phyloP scores from a whole-genome alignment of 805 yeast species.

The Diddensiella transvaalensis region DNA sequence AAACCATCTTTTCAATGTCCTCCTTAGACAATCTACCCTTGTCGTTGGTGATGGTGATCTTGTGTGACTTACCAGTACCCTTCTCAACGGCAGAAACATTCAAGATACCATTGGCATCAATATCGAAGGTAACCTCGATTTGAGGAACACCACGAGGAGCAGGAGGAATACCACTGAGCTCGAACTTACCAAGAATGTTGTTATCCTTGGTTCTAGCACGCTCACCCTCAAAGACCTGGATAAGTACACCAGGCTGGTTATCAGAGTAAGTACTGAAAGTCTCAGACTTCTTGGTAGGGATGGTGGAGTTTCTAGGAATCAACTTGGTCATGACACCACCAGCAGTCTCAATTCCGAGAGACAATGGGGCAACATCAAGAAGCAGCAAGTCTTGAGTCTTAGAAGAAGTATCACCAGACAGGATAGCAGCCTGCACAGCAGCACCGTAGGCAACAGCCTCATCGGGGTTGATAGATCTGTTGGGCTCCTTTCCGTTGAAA shows the following conservation, averaged over 20 bases:
- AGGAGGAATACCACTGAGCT: slow-evolving; percentile 94
- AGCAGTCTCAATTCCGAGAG: slow-evolving; percentile 97
- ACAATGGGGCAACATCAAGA: slow-evolving; percentile 96
- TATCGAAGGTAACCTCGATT: slow-evolving; percentile 94
- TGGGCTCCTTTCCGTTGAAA: slow-evolving; percentile 97
- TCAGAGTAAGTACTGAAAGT: slow-evolving; percentile 95
- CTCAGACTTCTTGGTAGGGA: slow-evolving; percentile 97
- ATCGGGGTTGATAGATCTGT: slow-evolving; percentile 96
- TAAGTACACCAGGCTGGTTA: slow-evolving; percentile 97
- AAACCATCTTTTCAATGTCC: slow-evolving; percentile 96
- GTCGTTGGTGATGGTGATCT: slow-evolving; percentile 97
- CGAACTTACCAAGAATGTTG: slow-evolving; percentile 96
- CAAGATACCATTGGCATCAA: slow-evolving; percentile 96
- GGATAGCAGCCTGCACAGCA: slow-evolving; percentile 97
- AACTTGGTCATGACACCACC: slow-evolving; percentile 99
- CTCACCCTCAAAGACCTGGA: slow-evolving; percentile 98
- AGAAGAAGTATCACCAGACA: slow-evolving; percentile 93
- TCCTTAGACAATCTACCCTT: slow-evolving; percentile 98
- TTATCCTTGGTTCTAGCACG: slow-evolving; percentile 94
- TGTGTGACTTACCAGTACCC: slow-evolving; percentile 97
- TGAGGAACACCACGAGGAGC: slow-evolving; percentile 99
- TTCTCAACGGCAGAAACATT: slow-evolving; percentile 95
- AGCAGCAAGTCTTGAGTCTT: slow-evolving; percentile 93
- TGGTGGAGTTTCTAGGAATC: slow-evolving; percentile 97
- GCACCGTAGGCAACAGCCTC: slow-evolving; percentile 99